Evolutionary conservation across 345 rosid genomes (phyloP).

Genomic region (Eucalyptus tenuipes): DNA sequence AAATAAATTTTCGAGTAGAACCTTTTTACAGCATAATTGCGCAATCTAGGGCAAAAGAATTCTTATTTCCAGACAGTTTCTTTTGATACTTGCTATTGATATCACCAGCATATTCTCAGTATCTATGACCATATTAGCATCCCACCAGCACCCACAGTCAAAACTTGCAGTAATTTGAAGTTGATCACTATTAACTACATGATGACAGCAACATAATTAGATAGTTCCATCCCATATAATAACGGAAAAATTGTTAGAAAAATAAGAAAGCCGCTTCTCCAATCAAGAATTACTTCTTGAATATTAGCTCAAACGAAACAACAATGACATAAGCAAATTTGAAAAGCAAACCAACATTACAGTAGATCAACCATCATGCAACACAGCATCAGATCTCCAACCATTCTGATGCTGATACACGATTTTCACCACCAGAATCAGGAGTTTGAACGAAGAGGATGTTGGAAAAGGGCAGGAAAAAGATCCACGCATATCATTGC

Average conservation of each 20-base stretch:
- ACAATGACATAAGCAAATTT: not conserved
- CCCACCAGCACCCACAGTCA: not conserved
- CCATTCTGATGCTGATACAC: not conserved
- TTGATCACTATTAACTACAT: not conserved
- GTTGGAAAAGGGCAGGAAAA: not conserved
- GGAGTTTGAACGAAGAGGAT: not conserved
- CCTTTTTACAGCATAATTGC: not conserved
- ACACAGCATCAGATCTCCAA: not conserved
- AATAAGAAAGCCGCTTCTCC: not conserved
- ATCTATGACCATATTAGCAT: not conserved
- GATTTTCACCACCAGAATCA: not conserved
- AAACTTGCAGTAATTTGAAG: not conserved
- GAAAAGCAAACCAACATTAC: not conserved
- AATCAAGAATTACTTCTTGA: not conserved
- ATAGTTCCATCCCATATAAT: not conserved
- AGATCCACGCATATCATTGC: not conserved
- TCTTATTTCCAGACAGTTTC: not conserved
- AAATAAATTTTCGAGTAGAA: not conserved
- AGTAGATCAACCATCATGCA: not conserved
- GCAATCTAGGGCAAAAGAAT: not conserved
- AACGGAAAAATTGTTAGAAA: not conserved
- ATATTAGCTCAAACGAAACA: not conserved
- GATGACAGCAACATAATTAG: not conserved
- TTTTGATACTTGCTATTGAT: not conserved
- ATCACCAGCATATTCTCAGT: not conserved